A percentile compares a stretch with the other conserved stretches of the same genome.
These are phyloP conservation scores for Ophiocordyceps camponoti-floridani DNA, from an alignment of 2,329 filamentous ascomycete species.

Conservation along the genomic window DNA sequence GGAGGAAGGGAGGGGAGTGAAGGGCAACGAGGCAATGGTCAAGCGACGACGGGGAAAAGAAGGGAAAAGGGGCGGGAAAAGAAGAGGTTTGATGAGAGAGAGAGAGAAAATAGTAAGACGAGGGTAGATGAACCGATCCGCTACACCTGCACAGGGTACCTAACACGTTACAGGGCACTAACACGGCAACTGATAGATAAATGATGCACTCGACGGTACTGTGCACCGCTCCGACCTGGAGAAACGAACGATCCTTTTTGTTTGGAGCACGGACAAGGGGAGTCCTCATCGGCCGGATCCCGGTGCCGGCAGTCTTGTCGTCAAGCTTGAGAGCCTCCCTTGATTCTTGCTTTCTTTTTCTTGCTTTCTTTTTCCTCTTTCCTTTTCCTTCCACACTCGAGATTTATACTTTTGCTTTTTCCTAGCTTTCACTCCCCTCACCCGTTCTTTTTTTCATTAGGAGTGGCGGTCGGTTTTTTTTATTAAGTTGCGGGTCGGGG, in stretches of 20 bases:
- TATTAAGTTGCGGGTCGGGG: no score
- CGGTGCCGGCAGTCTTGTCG: constrained; percentile 1
- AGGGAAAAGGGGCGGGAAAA: background rate
- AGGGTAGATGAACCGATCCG: background rate
- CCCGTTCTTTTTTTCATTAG: no score
- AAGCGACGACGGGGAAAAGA: background rate
- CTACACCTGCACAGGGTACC: background rate
- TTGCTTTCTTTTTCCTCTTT: background rate
- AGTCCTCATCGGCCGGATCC: background rate
- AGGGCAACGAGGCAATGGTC: background rate
- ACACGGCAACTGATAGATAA: background rate
- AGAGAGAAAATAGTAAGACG: background rate
- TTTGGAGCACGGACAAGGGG: constrained; percentile 3
- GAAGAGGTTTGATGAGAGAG: background rate
- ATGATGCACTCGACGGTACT: background rate
- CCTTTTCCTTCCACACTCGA: background rate
- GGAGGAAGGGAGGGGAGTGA: background rate
- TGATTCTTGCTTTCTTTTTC: background rate
- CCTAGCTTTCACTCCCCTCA: background rate
- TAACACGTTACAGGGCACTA: background rate
- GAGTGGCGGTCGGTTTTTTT: no score
- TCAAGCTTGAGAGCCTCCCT: background rate
- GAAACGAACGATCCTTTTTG: background rate
- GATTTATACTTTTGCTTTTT: background rate
- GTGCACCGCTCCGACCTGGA: background rate